Conservation (phyloP, 768 basidiomycete genomes). For the Russula earlei region DNA sequence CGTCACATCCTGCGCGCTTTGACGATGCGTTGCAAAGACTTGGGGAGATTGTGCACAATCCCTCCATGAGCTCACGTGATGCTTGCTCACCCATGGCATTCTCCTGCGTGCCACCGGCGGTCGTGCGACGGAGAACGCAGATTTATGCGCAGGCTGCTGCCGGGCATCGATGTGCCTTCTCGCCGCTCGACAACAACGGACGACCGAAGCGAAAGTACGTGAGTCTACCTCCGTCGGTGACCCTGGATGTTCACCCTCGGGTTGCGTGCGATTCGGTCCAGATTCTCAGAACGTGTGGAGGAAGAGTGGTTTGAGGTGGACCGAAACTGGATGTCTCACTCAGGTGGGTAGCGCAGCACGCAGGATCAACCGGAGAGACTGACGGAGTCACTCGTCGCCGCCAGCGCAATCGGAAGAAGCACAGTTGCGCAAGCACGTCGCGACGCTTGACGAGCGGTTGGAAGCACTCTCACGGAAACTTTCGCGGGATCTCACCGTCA, state of each 20-base stretch:
- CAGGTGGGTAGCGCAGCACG: no score
- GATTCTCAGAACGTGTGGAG: constrained; percentile 17
- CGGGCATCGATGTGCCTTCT: constrained; percentile 16
- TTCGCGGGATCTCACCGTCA: not conserved
- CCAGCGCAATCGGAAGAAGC: constrained; percentile 11
- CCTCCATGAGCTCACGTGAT: constrained; percentile 1
- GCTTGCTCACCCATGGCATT: constrained; percentile 17
- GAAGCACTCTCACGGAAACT: constrained; percentile 7
- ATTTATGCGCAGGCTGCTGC: not conserved
- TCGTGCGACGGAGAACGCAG: not conserved
- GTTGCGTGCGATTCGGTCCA: not conserved
- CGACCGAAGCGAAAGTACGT: constrained; percentile 19
- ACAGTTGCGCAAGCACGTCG: not conserved
- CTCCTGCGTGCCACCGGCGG: constrained; percentile 10
- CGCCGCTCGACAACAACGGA: constrained; percentile 12
- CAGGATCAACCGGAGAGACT: no score
- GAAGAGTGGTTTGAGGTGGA: constrained; percentile 20
- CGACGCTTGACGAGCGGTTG: constrained; percentile 11
- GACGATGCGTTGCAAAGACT: constrained; percentile 11
- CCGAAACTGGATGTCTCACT: constrained; percentile 14
- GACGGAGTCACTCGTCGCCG: not conserved
- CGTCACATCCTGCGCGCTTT: not conserved
- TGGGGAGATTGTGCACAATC: constrained; percentile 2
- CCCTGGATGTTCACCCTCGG: not conserved
- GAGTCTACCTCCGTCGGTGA: not conserved